Evolutionary conservation across 352 stramenopile genomes (phyloP), one percentile per base, ranked within the genome.

Genomic region (Phytophthora sp.): DNA sequence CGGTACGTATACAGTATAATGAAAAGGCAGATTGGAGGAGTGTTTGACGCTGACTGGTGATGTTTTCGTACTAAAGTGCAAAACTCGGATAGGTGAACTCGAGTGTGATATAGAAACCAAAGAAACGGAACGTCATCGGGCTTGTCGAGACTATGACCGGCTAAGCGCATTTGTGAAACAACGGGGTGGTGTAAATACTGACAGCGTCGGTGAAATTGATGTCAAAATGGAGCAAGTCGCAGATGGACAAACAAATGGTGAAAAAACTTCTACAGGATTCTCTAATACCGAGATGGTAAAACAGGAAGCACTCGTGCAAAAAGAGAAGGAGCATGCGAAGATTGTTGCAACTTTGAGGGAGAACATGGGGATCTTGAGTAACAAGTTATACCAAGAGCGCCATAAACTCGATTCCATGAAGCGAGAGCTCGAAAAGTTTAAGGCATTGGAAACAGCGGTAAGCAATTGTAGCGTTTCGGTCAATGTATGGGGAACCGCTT

Each of bases 81-180:
- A 89, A 63, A 71, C 57, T 7, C 77, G 82, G 41, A 74, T 95
- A 54, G 45, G 56, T 29, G 80, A 88, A 21, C 65, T 95, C 20
- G 74, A 93, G 55, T 47, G 39, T 21, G 88, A 93, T 62, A 45
- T 95, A 27, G 83, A 93, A 42, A 59, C 74, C 11, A 95, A 93
- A 56, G 88, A 95, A 68, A 73, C 80, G 4, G 84, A 94, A 53
- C 77, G 88, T 0, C 88, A 95, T 77, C 79, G 72, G 21, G 88
- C 82, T 15, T 94, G 86, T 64, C 74, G 88, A 44, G 82, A 90
- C 16, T 89, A 86, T 26, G 88, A 96, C 59, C 84, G 88, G 16
- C 38, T 93, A 26, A 83, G 78, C 41, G 62, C 77, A 44, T 83
- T 73, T 29, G 58, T 93, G n/a, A 78, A 91, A 49, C 61, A 74